phyloP scores from a whole-genome alignment of 768 basidiomycete genomes.

The Mycena floridula region DNA sequence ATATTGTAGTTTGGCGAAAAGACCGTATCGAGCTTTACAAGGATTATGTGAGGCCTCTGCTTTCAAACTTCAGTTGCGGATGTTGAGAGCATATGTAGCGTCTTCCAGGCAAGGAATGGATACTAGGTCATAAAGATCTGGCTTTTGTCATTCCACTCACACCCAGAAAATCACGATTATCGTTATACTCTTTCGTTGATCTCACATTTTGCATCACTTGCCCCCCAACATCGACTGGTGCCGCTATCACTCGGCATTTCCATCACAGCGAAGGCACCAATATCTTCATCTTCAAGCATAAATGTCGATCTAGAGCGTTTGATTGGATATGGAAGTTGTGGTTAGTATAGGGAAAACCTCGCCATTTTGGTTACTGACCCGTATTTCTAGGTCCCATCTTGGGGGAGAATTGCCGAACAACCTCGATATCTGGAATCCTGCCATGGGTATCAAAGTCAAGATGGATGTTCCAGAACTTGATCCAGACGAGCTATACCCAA shows the following conservation, averaged over 20 bases:
- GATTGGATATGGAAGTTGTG: conserved; percentile 93
- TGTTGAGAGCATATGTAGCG: conserved; percentile 27
- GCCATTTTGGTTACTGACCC: background rate
- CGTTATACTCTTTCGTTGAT: conserved; percentile 84
- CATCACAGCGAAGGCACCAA: conserved; percentile 62
- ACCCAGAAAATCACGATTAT: conserved; percentile 58
- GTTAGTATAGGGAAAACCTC: conserved; percentile 30
- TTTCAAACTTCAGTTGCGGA: background rate
- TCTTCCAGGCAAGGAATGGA: conserved; percentile 61
- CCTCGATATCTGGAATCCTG: conserved; percentile 68
- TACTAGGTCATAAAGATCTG: conserved; percentile 70
- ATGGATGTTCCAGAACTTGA: conserved; percentile 58
- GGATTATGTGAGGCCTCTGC: conserved; percentile 59
- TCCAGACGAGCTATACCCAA: conserved; percentile 31
- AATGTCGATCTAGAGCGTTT: conserved; percentile 67
- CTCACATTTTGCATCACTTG: conserved; percentile 76
- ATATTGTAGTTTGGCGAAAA: conserved; percentile 79
- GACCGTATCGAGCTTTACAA: conserved; percentile 78
- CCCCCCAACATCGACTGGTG: conserved; percentile 41
- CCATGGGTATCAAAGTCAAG: conserved; percentile 57
- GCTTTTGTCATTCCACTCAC: conserved; percentile 73
- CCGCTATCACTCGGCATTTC: conserved; percentile 42
- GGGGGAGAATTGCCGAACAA: conserved; percentile 65
- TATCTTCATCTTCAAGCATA: conserved; percentile 81
- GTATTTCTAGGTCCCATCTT: conserved; percentile 52